These are phyloP conservation scores for Verbena officinalis DNA, from an alignment of 257 asterid genomes.

Conservation along the genomic window DNA sequence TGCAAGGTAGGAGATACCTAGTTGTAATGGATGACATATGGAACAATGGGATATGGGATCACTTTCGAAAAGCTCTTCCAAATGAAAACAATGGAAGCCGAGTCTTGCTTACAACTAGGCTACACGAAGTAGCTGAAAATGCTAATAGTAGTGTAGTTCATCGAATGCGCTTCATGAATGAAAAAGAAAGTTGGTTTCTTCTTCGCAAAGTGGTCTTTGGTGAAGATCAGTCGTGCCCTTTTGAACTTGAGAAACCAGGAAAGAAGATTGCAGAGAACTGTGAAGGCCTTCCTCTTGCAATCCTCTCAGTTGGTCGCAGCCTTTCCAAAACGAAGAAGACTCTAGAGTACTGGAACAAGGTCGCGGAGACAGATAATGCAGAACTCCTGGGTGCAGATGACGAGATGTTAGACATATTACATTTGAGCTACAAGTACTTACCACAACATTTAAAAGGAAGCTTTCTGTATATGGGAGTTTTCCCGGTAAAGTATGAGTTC, in stretches of 20 bases:
- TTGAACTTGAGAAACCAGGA: no score
- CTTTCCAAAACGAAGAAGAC: slow-evolving; percentile 6
- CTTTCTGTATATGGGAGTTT: slow-evolving; percentile 32
- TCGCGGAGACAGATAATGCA: no score
- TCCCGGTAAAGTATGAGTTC: slow-evolving; percentile 21
- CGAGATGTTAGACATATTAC: not conserved
- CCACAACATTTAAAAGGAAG: slow-evolving; percentile 25
- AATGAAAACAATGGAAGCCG: not conserved
- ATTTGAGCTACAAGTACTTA: slow-evolving; percentile 31
- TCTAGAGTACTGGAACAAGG: no score
- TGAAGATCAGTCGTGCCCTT: no score
- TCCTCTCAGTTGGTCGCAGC: no score
- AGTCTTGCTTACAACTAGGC: slow-evolving; percentile 15
- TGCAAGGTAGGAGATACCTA: not conserved
- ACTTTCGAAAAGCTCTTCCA: not conserved
- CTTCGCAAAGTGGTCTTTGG: no score
- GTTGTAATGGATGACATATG: slow-evolving; percentile 26
- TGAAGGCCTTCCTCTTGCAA: no score
- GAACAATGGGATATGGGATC: not conserved
- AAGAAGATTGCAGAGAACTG: no score
- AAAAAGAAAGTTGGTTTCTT: no score
- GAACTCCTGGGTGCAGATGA: slow-evolving; percentile 5
- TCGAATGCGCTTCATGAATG: no score
- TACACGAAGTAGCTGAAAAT: not conserved
- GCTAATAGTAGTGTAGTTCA: no score